Base-by-base conservation (phyloP, 169 alveolate genomes). In the Eimeria falciformis region DNA sequence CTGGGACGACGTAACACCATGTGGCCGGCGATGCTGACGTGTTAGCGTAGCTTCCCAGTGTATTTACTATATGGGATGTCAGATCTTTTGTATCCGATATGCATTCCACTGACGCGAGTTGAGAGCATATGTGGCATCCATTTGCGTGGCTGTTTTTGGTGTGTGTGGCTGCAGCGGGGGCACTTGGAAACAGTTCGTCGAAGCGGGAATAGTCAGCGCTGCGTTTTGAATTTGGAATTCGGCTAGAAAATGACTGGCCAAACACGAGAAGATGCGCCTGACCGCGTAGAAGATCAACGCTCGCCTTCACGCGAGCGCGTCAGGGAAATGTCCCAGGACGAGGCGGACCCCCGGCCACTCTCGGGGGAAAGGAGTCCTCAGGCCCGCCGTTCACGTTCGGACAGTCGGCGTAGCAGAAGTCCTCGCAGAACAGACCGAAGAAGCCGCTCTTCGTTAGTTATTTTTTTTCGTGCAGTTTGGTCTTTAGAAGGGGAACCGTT, bases 401-500 rank as follows among this genome's bases (percentile, higher is more conserved):
- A 66, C 66, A 77, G 86, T 66, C 62, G 86, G 45, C 86, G 68
- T 66, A 77, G 86, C 68, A 43, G 86, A 46, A 77, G 86, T 45
- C 86, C 45, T 7, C 86, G 47, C 27, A 7, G 86, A 4, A 23
- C 66, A 3, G 86, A 77, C 37, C 53, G 86, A 21, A 2, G 86
- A 14, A 77, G 86, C 47, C 86, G 86, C 9, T 77, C 86, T 23
- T 77, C 86, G 86, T 77, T 40, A 77, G 66, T 47, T 7, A 14
- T 27, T 58, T 50, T 14, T 50, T 50, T 50, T 14, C 14, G n/a
- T 50, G 62, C 14, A 50, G 7, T 14, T 50, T 14, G 7, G 62
- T 50, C 7, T 50, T 14, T 50, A 14, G 18, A 58, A 5, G 33
- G 18, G 7, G 9, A 5, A 14, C 33, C 9, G 71, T 58, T n/a